Conservation (phyloP, 768 basidiomycete genomes). For the Hygrocybe punicea region DNA sequence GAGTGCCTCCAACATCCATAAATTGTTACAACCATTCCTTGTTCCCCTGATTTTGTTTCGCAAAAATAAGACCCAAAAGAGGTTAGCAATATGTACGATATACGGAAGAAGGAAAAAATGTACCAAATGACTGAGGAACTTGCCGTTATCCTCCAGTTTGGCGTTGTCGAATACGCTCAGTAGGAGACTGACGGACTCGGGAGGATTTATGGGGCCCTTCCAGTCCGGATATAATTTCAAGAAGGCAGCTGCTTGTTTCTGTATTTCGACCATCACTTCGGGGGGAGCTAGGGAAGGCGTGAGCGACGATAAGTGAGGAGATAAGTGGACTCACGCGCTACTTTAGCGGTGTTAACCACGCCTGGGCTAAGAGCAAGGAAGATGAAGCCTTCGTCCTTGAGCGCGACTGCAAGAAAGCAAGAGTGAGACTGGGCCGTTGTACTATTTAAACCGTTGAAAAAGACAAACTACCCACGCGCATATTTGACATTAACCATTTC, state of each 20-base stretch:
- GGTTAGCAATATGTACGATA: no score
- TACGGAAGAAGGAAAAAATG: no score
- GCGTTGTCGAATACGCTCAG: constrained; percentile 5
- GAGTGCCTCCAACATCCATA: not conserved
- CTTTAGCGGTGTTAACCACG: constrained; percentile 31
- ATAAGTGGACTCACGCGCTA: not conserved
- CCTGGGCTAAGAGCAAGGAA: constrained; percentile 40
- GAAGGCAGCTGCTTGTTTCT: not conserved
- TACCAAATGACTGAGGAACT: constrained; percentile 11
- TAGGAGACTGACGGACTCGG: constrained; percentile 9
- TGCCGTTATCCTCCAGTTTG: constrained; percentile 7
- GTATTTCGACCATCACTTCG: not conserved
- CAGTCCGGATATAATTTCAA: not conserved
- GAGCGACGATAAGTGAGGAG: not conserved
- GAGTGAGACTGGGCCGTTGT: no score
- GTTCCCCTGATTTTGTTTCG: not conserved
- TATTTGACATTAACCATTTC: constrained; percentile 39
- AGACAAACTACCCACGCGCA: constrained; percentile 18
- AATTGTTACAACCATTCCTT: constrained; percentile 13
- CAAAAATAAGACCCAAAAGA: no score
- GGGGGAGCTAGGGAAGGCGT: not conserved
- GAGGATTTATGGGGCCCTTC: constrained; percentile 5
- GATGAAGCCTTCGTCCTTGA: constrained; percentile 31
- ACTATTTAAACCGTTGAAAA: no score
- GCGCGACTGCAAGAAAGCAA: no score